Evolutionary conservation across 768 basidiomycete genomes (phyloP).

Genomic region (Tricholoma furcatifolium): DNA sequence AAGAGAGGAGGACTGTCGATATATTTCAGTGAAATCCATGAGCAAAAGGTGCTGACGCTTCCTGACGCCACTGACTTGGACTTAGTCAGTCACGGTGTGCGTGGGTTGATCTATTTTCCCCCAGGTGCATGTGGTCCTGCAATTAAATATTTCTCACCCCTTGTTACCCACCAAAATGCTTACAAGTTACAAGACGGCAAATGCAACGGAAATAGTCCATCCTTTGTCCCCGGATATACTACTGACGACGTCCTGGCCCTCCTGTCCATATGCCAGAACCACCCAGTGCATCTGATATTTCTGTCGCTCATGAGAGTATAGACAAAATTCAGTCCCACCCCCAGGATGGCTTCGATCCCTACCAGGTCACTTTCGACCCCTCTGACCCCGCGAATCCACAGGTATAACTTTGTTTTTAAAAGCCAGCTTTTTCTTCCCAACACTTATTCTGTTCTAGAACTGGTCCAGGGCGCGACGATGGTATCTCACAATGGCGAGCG

Average conservation of each 20-base stretch:
- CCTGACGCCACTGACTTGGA: no score
- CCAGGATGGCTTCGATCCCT: slow-evolving; percentile 25
- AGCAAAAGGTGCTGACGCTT: neutral
- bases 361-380: slow-evolving; percentile 33
- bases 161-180: neutral
- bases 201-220: neutral
- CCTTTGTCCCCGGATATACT: neutral
- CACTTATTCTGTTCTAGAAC: slow-evolving; percentile 33
- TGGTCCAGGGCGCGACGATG: slow-evolving; percentile 46
- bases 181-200: neutral
- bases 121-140: slow-evolving; percentile 1
- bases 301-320: slow-evolving; percentile 3
- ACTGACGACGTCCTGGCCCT: neutral
- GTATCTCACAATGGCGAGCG: slow-evolving; percentile 43
- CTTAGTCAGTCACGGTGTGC: neutral
- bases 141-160: slow-evolving; percentile 3
- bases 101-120: neutral
- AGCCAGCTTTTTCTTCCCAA: neutral
- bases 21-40: slow-evolving; percentile 89
- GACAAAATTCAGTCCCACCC: slow-evolving; percentile 2
- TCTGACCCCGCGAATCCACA: slow-evolving; percentile 47
- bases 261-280: slow-evolving; percentile 2
- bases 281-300: slow-evolving; percentile 1
- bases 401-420: slow-evolving; percentile 30
- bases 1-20: slow-evolving; percentile 68